phyloP scores from a whole-genome alignment of 2,329 filamentous ascomycete genomes.

The Fusarium sp. region DNA sequence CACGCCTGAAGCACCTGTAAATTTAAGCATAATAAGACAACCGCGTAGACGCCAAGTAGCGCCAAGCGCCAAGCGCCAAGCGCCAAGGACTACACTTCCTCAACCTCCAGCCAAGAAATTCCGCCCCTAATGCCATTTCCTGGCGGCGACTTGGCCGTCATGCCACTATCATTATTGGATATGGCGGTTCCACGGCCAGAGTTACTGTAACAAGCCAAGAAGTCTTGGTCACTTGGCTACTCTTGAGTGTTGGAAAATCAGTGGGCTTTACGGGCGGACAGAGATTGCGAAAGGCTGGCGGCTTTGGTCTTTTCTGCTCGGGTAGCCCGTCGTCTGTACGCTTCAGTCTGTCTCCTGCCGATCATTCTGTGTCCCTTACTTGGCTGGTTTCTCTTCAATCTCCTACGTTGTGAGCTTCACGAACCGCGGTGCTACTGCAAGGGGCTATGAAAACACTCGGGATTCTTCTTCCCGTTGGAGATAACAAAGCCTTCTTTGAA shows the following conservation, averaged over 20 bases:
- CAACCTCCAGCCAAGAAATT: slow-evolving; percentile 18
- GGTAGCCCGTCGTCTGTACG: neutral
- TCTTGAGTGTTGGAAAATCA: slow-evolving; percentile 7
- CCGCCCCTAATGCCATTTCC: slow-evolving; percentile 10
- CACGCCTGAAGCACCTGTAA: neutral
- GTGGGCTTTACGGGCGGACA: neutral
- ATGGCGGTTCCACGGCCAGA: slow-evolving; percentile 3
- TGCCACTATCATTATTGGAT: neutral
- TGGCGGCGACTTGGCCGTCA: neutral
- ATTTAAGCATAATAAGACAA: slow-evolving; percentile 25
- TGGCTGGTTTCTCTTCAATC: neutral
- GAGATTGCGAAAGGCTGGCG: neutral
- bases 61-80: slow-evolving; percentile 29
- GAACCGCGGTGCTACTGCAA: neutral
- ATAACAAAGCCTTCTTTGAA: neutral
- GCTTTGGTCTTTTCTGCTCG: neutral
- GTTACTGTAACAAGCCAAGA: slow-evolving; percentile 20
- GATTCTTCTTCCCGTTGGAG: neutral
- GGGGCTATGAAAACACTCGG: neutral
- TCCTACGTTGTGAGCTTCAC: neutral
- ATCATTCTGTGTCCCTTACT: neutral
- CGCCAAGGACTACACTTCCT: slow-evolving; percentile 33
- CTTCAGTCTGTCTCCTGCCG: neutral
- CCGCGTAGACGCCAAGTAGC: slow-evolving; percentile 33
- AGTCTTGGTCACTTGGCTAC: slow-evolving; percentile 25